Percentiles rank a stretch among this genome's conserved stretches.
These are phyloP conservation scores for Ophiostoma populinum DNA, from an alignment of 2,329 filamentous ascomycete species.

Conservation along the genomic window DNA sequence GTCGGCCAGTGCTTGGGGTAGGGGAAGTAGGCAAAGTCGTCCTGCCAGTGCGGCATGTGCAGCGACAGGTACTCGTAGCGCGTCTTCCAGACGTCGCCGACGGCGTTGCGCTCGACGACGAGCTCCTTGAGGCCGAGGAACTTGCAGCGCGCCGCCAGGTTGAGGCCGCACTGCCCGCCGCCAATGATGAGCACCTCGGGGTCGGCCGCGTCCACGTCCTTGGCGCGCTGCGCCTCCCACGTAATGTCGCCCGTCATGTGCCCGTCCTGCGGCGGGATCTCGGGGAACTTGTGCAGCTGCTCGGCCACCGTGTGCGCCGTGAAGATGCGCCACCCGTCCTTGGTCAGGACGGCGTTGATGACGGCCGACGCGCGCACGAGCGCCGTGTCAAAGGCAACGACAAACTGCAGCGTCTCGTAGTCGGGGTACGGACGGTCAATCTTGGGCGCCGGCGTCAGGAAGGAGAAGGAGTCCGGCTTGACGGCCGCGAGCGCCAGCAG, in stretches of 20 bases:
- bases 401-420: conserved; percentile 16
- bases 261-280: conserved; percentile 15
- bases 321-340: conserved; percentile 19
- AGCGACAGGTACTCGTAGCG: conserved; percentile 20
- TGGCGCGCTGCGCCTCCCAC: conserved; percentile 17
- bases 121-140: conserved; percentile 15
- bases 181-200: conserved; percentile 14
- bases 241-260: conserved; percentile 18
- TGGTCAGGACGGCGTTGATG: conserved; percentile 17
- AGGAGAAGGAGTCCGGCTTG: conserved; percentile 15
- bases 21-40: conserved; percentile 25
- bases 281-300: conserved; percentile 17
- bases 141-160: conserved; percentile 17
- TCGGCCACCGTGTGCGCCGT: conserved; percentile 20
- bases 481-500: conserved; percentile 17
- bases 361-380: conserved; percentile 16
- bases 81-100: conserved; percentile 31
- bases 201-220: conserved; percentile 13
- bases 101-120: conserved; percentile 24
- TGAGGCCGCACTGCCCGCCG: conserved; percentile 18
- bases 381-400: conserved; percentile 18
- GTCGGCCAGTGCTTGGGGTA: conserved; percentile 15
- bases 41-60: conserved; percentile 15
- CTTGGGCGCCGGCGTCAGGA: conserved; percentile 12
- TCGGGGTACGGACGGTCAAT: conserved; percentile 16